Evolutionary conservation across 2,329 filamentous ascomycete genomes (phyloP).

Genomic region (Fonsecaea pedrosoi): DNA sequence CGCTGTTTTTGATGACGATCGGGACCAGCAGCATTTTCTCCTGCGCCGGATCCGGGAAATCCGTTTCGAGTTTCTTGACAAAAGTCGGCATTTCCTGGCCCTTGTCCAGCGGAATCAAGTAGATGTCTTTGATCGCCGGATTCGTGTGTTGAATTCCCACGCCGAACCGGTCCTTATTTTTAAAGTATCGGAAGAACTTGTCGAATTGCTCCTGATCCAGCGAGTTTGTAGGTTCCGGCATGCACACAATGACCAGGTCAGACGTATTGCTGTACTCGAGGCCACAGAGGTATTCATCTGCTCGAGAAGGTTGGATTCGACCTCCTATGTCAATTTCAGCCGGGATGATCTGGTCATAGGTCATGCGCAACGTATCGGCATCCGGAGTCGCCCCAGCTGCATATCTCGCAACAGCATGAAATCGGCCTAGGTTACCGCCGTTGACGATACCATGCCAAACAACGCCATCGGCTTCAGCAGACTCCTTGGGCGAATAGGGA

Average conservation of each 20-base stretch:
- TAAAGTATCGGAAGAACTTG: conserved; percentile 85
- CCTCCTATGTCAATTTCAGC: conserved; percentile 67
- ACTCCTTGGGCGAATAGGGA: conserved; percentile 81
- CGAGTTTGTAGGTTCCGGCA: conserved; percentile 60
- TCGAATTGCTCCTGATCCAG: conserved; percentile 69
- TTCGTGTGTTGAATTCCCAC: conserved; percentile 79
- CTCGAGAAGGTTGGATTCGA: conserved; percentile 78
- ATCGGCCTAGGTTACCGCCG: conserved; percentile 79
- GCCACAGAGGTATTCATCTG: conserved; percentile 88
- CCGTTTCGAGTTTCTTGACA: conserved; percentile 84
- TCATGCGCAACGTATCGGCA: conserved; percentile 39
- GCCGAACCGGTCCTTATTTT: conserved; percentile 80
- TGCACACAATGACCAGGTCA: conserved; percentile 80
- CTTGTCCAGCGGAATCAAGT: conserved; percentile 82
- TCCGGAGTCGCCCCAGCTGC: conserved; percentile 75
- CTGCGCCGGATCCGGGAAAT: conserved; percentile 73
- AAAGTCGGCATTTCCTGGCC: conserved; percentile 80
- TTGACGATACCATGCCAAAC: conserved; percentile 78
- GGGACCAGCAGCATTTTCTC: conserved; percentile 83
- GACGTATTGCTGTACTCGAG: conserved; percentile 81
- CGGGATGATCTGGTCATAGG: conserved; percentile 78
- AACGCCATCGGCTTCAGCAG: conserved; percentile 70
- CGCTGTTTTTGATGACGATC: conserved; percentile 76
- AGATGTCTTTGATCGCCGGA: conserved; percentile 83
- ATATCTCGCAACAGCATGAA: conserved; percentile 78